A percentile compares a stretch with the other conserved stretches of the same genome.
These are phyloP conservation scores for Endocladia muricata DNA, from an alignment of 31 red algal genomes.

Conservation along the genomic window DNA sequence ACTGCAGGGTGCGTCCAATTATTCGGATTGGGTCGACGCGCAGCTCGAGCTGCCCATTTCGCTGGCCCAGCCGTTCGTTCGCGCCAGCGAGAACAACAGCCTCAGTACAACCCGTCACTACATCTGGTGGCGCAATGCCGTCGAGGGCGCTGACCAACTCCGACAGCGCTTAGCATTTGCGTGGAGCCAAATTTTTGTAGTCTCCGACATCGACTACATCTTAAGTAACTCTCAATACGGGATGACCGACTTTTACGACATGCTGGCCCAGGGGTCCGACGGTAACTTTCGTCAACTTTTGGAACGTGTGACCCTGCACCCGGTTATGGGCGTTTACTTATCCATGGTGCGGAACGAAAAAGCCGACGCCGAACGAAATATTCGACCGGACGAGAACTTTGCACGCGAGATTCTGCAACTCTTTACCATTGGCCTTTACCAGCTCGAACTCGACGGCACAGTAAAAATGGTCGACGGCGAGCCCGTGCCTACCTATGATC, in stretches of 20 bases:
- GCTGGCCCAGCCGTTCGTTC: neutral
- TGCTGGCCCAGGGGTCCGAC: neutral
- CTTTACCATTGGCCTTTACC: too few species aligned
- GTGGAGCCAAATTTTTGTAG: neutral
- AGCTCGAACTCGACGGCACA: too few species aligned
- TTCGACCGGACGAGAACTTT: too few species aligned
- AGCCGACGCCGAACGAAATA: too few species aligned
- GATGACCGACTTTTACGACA: neutral
- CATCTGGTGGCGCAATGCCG: neutral
- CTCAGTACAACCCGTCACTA: neutral
- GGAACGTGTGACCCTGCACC: conserved; percentile 2
- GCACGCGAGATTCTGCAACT: too few species aligned
- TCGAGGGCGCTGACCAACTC: neutral
- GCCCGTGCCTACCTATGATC: neutral
- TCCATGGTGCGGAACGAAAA: too few species aligned
- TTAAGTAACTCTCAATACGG: neutral
- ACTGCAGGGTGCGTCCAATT: neutral
- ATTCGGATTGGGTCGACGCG: neutral
- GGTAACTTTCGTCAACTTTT: neutral
- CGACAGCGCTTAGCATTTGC: conserved; percentile 1
- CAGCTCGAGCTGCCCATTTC: neutral
- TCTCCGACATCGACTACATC: neutral
- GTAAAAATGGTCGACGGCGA: neutral
- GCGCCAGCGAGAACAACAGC: neutral
- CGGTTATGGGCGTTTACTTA: conserved; percentile 10